Base-by-base conservation (phyloP, 768 basidiomycete species). In the Leccinum arenicola region DNA sequence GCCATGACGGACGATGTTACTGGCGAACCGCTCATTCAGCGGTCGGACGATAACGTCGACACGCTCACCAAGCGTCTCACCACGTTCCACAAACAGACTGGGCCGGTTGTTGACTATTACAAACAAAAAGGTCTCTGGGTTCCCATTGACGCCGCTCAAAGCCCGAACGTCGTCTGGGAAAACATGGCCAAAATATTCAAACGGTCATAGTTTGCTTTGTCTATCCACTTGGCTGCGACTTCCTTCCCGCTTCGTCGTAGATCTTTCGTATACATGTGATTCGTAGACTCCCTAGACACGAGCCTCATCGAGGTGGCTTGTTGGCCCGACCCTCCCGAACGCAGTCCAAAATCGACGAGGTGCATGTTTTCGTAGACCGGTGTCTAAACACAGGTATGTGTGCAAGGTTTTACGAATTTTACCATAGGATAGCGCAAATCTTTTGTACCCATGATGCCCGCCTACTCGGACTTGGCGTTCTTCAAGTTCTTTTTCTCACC, bases 41-140 rank as follows among this genome's bases (percentile, higher is more conserved):
- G 97, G 62, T 94, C 95, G 9, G 97, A 99, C 74, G 97, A 99
- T 78, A 99, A 98, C 64, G 92, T 94, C 61, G 93, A 97, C 74
- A 93, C 95, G 12, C 82, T 99, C 55, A 84, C 86, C 66, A 97
- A 95, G 77, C 90, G 97, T 45, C 81, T 99, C 57, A 66, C 74
- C 3, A 85, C 91, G n/a, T 98, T 88, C 81, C 97, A 99, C 79
- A 74, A 81, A 35, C 95, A 97, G 76, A 99, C 97, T 14, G 91
- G 90, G 2, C 96, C 97, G 29, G 97, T 99, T 31, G 89, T 93
- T 15, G 93, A 93, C 49, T 98, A 97, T 80, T 99, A 99, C 84
- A 93, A 89, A 78, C 80, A 80, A 60, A 90, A 93, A 71, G 88
- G 91, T 38, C 82, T 98, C 52, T 98, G 95, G 95, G 79, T 82